Percentiles rank a stretch among this genome's conserved stretches.
Conservation (phyloP, 129 eudicot genomes). For the Mikania micrantha region DNA sequence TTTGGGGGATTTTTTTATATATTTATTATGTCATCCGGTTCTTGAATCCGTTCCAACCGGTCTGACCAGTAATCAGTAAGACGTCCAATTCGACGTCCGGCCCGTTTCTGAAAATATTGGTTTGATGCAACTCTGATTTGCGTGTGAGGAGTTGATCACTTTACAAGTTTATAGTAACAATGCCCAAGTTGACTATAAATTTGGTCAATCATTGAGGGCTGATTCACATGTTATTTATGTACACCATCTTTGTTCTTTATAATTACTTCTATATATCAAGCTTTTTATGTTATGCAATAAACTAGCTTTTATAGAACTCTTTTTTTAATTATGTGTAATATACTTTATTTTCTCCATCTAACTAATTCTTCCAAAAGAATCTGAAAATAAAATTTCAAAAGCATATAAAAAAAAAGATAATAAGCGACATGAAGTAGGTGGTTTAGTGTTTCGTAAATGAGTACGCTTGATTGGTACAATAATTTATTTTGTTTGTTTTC, state of each 20-base stretch:
- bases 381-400: background rate
- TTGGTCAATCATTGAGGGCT: background rate
- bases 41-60: no score
- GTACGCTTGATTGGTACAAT: constrained; percentile 6
- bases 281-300: background rate
- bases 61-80: no score
- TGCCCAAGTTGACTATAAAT: background rate
- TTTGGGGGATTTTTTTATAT: no score
- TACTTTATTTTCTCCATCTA: background rate
- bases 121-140: no score
- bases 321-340: background rate
- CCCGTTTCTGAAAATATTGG: no score
- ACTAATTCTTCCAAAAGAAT: no score
- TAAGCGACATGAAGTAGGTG: constrained; percentile 17
- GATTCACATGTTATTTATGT: background rate
- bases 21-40: no score
- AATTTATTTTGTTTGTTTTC: constrained; percentile 19
- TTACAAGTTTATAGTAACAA: background rate
- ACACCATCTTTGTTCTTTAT: background rate
- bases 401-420: background rate
- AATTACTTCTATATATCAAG: no score
- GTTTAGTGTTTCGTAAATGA: constrained; percentile 7
- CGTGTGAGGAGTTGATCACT: no score
- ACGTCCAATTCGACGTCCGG: no score
- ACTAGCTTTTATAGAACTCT: background rate